Base-by-base conservation (phyloP, 441 rosid species). In the Rhodomyrtus psidioides region DNA sequence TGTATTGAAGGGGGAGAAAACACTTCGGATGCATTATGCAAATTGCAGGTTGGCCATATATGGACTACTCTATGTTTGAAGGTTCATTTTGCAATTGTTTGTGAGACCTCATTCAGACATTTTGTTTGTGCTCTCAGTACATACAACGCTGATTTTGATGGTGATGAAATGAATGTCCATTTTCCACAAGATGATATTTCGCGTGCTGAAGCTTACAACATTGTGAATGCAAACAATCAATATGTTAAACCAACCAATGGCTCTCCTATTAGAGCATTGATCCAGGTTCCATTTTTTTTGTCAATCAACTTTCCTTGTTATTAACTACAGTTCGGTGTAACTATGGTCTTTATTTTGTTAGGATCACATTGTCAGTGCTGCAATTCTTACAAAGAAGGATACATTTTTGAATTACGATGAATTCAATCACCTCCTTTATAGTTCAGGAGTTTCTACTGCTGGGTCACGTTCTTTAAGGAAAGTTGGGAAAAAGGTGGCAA, bases 131-230 rank as follows among this genome's bases (percentile, higher is more conserved):
- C 89, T 59, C 87, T 81, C 95, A 98, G 99, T 89, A 98, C 99
- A 49, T 98, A 98, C 92, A 98, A 98, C 91, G 99, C 99, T 87
- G 99, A 98, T 91, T 98, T 98, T 94, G 99, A 98, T 87, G 99
- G 99, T 85, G 99, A 98, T 93, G 99, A 98, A 93, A 98, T 98
- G 98, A 98, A 98, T 92, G 99, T 98, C 87, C 99, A 98, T 93
- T 96, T 98, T 84, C 99, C 99, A 76, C 99, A 98, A 96, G 99
- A 98, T 93, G 98, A 98, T 90, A 92, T 98, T 89, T 96, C 99
- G 88, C 99, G 99, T 83, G 96, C 99, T 81, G 99, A 98, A 93
- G 99, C 94, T n/a, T 98, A 96, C 93, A 95, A 96, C 92, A 95
- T 98, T 88, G 99, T 96, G 51, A 96, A 98, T 92, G 99, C 99